Conservation (phyloP, 768 basidiomycete species). For the Boletellus ananas region DNA sequence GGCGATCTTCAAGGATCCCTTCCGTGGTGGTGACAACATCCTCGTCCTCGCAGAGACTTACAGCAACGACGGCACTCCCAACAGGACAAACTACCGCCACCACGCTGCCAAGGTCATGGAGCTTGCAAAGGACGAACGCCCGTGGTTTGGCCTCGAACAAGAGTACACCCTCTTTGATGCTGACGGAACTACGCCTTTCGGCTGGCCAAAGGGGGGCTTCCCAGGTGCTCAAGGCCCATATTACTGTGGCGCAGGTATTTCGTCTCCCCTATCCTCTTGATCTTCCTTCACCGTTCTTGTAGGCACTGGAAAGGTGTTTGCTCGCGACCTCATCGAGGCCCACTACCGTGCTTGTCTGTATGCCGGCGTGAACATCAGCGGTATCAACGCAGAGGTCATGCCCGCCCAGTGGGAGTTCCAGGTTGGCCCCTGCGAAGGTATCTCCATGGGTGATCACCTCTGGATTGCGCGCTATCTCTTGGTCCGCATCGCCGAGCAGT, state of each 20-base stretch:
- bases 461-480: constrained; percentile 99
- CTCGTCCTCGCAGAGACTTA: constrained; percentile 96
- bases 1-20: constrained; percentile 97
- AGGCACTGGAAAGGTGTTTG: constrained; percentile 97
- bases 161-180: constrained; percentile 97
- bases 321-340: constrained; percentile 97
- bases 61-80: constrained; percentile 98
- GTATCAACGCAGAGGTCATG: constrained; percentile 99
- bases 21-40: constrained; percentile 98
- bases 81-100: constrained; percentile 94
- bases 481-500: constrained; percentile 94
- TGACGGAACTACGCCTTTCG: constrained; percentile 78
- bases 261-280: not conserved
- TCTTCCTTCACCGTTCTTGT: constrained; percentile 8
- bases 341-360: constrained; percentile 98
- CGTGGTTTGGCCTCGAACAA: constrained; percentile 99
- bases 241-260: constrained; percentile 94
- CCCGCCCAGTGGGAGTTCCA: constrained; percentile 99
- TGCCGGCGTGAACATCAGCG: constrained; percentile 94
- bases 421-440: constrained; percentile 97
- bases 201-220: constrained; percentile 99
- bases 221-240: constrained; percentile 99
- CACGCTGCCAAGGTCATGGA: constrained; percentile 96
- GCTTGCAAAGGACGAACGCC: constrained; percentile 68
- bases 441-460: constrained; percentile 98